phyloP scores from a whole-genome alignment of 768 basidiomycete genomes.

The Suillus clintonianus region DNA sequence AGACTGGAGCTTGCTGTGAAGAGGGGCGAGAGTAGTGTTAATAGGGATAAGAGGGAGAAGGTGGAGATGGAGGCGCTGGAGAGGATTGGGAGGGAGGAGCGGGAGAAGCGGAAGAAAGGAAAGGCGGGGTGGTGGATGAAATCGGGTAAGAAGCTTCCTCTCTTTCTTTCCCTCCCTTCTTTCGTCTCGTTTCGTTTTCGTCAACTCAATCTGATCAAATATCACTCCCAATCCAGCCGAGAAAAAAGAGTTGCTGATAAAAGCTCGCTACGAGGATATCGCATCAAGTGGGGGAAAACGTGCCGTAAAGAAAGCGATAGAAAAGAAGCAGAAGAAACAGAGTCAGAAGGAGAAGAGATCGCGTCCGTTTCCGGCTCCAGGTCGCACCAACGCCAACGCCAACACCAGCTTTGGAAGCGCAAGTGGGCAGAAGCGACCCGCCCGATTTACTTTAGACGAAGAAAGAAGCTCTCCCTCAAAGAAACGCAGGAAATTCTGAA shows the following conservation, averaged over 20 bases:
- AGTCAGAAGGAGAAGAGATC: conserved; percentile 88
- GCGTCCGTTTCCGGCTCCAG: conserved; percentile 55
- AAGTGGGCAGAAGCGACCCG: conserved; percentile 16
- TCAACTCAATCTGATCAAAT: conserved; percentile 10
- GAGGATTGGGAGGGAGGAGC: conserved; percentile 46
- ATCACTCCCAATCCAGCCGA: conserved; percentile 52
- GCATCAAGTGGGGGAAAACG: conserved; percentile 73
- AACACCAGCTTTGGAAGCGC: not conserved
- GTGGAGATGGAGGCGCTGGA: conserved; percentile 70
- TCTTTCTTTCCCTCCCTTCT: not conserved
- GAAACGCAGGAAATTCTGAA: conserved; percentile 21
- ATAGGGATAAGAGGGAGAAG: conserved; percentile 66
- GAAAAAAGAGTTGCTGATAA: conserved; percentile 70
- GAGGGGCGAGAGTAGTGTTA: conserved; percentile 74
- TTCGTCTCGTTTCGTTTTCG: conserved; percentile 1
- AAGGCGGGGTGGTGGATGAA: conserved; percentile 90
- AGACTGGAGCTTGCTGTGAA: conserved; percentile 75
- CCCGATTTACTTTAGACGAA: conserved; percentile 10
- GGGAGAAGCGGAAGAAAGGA: conserved; percentile 65
- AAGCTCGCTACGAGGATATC: conserved; percentile 79
- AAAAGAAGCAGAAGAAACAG: conserved; percentile 86
- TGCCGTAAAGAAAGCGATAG: conserved; percentile 85
- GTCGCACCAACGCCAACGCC: not conserved
- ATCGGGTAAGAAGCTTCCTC: conserved; percentile 50
- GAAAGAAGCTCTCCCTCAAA: conserved; percentile 13